Conservation (phyloP, 352 stramenopile species). For the Phytophthora aleatoria region DNA sequence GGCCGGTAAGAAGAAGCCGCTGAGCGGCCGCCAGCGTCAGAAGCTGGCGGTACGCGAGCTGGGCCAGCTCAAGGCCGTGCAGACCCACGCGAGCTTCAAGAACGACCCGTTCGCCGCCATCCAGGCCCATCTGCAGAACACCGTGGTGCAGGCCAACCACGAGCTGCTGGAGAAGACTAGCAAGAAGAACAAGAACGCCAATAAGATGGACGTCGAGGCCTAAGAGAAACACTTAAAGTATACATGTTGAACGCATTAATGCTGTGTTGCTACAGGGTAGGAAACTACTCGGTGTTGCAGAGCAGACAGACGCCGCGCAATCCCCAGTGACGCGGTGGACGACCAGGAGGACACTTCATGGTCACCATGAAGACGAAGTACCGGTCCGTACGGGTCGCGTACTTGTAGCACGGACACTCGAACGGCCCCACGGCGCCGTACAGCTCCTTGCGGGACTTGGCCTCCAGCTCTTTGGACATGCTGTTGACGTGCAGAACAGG, state of each 20-base stretch:
- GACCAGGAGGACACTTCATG: constrained; percentile 88
- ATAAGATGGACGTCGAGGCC: constrained; percentile 51
- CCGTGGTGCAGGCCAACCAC: constrained; percentile 81
- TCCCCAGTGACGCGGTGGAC: constrained; percentile 94
- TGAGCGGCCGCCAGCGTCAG: constrained; percentile 85
- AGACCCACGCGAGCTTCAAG: constrained; percentile 83
- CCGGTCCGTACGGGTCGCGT: constrained; percentile 92
- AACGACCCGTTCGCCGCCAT: constrained; percentile 86
- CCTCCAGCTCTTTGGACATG: constrained; percentile 93
- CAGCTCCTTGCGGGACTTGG: constrained; percentile 92
- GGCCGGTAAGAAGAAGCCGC: constrained; percentile 48
- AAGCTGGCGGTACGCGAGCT: constrained; percentile 84
- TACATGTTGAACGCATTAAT: constrained; percentile 25
- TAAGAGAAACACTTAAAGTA: constrained; percentile 18
- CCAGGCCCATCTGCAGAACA: constrained; percentile 87
- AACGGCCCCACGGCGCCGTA: constrained; percentile 93
- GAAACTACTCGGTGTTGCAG: constrained; percentile 91
- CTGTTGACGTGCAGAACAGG: constrained; percentile 97
- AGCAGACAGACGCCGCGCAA: constrained; percentile 93
- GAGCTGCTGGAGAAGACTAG: constrained; percentile 53
- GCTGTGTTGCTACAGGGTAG: constrained; percentile 8
- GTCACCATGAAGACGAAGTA: constrained; percentile 98
- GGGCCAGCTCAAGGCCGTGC: constrained; percentile 83
- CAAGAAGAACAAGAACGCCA: constrained; percentile 27
- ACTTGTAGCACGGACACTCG: constrained; percentile 98